Evolutionary conservation across 768 basidiomycete species (phyloP), one percentile per base, ranked within the genome.

Genomic region (Fomitopsis serialis): DNA sequence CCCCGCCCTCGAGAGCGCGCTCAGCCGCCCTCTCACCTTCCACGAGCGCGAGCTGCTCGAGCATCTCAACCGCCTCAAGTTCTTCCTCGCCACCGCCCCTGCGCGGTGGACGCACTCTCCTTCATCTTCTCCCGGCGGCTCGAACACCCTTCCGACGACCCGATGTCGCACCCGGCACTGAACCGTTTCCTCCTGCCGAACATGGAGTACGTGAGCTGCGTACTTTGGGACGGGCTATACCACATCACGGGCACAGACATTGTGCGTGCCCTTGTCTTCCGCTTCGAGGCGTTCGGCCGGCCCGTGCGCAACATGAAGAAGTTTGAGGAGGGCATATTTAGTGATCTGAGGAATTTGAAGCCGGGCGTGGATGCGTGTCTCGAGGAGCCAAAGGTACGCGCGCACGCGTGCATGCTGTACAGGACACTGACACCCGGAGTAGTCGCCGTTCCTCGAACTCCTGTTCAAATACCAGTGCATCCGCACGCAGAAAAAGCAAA

Each of bases 161-260:
- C 21, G 21, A 22, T 22, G 44, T 22, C 40, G 17, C 89, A 92
- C 65, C 88, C 88, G 6, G 81, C 82, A 21, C 79, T 97, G 63
- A 88, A 91, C 61, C 80, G 92, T 25, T 97, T 97, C 68, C 78
- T 85, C 34, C 80, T 98, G 15, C 94, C 94, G 0, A 82, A 87
- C 51, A 84, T 88, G 48, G 94, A 91, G 68, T 87, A 84, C 62
- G 90, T 98, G 40, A 84, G 88, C 6, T 98, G 94, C 66, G 89
- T 96, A 9, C 78, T 92, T 15, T 98, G 95, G 95, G 83, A 84
- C 46, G 87, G 92, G 7, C 77, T 90, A 25, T 94, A 92, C 64
- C 91, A 95, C 64, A 92, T 98, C 70, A 95, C 94, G 2, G 94
- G 94, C 29, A 98, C 94, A 5, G 94, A 98, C 71, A 97, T 98